phyloP scores from a whole-genome alignment of 2,329 filamentous ascomycete genomes.

The Dactylellina cionopaga region DNA sequence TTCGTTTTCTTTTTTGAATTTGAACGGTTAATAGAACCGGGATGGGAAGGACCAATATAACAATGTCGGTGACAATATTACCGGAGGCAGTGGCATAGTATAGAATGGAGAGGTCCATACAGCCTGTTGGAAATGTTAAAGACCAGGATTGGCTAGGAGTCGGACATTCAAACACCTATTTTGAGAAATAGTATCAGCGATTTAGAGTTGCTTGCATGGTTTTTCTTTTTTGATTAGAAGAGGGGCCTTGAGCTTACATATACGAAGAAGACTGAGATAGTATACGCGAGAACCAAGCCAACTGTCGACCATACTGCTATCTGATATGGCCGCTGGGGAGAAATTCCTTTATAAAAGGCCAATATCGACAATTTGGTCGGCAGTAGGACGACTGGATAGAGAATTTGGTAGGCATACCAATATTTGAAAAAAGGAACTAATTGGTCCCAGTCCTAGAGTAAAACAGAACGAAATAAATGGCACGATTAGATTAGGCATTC shows the following conservation, averaged over 20 bases:
- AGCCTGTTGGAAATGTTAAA: conserved; percentile 56
- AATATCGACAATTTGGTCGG: conserved; percentile 62
- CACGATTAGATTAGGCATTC: neutral
- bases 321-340: conserved; percentile 55
- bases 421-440: conserved; percentile 58
- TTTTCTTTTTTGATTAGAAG: conserved; percentile 56
- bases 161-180: conserved; percentile 58
- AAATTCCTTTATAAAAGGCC: conserved; percentile 62
- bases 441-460: conserved; percentile 18
- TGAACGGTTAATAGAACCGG: conserved; percentile 64
- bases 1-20: conserved; percentile 61
- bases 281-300: conserved; percentile 58
- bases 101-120: conserved; percentile 60
- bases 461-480: neutral
- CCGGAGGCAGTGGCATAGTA: conserved; percentile 62
- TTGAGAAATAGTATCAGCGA: neutral
- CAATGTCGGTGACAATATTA: conserved; percentile 64
- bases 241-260: conserved; percentile 57
- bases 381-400: conserved; percentile 59
- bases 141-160: conserved; percentile 55
- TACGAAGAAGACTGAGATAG: conserved; percentile 58
- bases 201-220: neutral
- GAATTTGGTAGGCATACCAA: conserved; percentile 61
- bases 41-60: conserved; percentile 65
- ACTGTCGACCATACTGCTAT: conserved; percentile 58